Base-by-base conservation (phyloP, 2,329 filamentous ascomycete species). In the Aspergillus hortae region DNA sequence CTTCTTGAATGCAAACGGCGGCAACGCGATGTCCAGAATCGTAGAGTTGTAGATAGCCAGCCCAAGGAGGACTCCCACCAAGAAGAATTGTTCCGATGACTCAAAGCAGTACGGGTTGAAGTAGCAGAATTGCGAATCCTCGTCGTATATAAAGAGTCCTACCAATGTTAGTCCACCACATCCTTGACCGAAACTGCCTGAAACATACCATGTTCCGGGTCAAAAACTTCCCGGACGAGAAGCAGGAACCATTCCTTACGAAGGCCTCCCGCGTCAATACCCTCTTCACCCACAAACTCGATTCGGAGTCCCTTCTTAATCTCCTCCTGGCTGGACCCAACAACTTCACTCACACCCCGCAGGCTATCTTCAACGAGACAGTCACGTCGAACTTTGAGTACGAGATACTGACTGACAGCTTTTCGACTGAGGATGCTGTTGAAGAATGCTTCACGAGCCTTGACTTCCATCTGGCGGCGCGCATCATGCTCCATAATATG, bases 211-310 rank as follows among this genome's bases (percentile, higher is more conserved):
- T 95, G 88, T 60, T 92, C 85, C 3, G 90, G 90, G 62, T 95
- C 91, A 71, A 96, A 96, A 30, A 96, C 86, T 66, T 96, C 92
- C 60, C 91, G 81, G 45, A 94, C 86, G 19, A 96, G 80, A 53
- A 96, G 80, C 46, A 96, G 74, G 66, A 96, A 96, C 92, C 92
- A 96, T 72, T 96, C 92, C 69, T 96, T 96, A 51, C 90, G 84
- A 50, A 95, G 77, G 0, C 92, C 92, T 35, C 92, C 92, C 4
- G 88, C 90, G 73, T 96, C 92, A 46, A 96, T 85, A 4, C 92
- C 92, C 70, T 96, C 92, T 72, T 96, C 92, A 30, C 90, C 91
- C 30, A 82, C 79, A 61, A 96, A 96, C 54, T 88, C 85, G 54
- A 96, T 94, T 15, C 88, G 84, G 25, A 96, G 75, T 0, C 88